These are phyloP conservation scores for Takakia lepidozioides DNA, from an alignment of 225 moss, liverwort and hornwort species.

Conservation along the genomic window DNA sequence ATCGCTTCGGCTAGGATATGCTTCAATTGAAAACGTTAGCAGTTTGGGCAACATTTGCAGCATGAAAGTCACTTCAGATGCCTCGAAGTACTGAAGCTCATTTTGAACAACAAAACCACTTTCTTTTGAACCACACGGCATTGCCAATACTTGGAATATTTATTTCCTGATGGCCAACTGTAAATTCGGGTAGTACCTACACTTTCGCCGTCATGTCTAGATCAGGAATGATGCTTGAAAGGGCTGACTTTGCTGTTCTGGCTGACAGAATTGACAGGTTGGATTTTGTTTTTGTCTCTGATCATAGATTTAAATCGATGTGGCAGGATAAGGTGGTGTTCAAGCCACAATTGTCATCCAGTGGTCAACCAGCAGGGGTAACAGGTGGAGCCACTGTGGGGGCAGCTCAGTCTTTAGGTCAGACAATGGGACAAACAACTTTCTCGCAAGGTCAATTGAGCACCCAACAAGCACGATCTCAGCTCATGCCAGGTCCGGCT, in stretches of 20 bases:
- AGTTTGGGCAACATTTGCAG: too few relatives aligned
- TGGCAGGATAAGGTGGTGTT: conserved; percentile 91
- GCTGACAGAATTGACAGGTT: too few relatives aligned
- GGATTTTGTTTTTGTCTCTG: too few relatives aligned
- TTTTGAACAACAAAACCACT: too few relatives aligned
- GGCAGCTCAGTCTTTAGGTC: conserved; percentile 34
- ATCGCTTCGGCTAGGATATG: too few relatives aligned
- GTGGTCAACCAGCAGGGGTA: conserved; percentile 54
- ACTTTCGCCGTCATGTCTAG: not conserved
- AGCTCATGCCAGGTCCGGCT: conserved; percentile 23
- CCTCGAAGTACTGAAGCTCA: too few relatives aligned
- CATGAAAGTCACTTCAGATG: too few relatives aligned
- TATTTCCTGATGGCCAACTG: too few relatives aligned
- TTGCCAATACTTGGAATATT: too few relatives aligned
- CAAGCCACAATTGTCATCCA: conserved; percentile 63
- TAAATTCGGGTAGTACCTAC: not conserved
- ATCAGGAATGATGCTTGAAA: not conserved
- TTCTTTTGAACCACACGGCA: too few relatives aligned
- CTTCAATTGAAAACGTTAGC: too few relatives aligned
- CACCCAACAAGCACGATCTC: conserved; percentile 24
- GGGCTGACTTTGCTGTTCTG: conserved; percentile 1
- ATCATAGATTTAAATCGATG: too few relatives aligned
- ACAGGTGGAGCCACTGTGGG: conserved; percentile 38
- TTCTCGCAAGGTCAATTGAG: conserved; percentile 43
- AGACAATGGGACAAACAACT: conserved; percentile 22